These are phyloP conservation scores for Neophaeococcomyces aloes DNA, from an alignment of 2,329 filamentous ascomycete genomes.

Conservation along the genomic window DNA sequence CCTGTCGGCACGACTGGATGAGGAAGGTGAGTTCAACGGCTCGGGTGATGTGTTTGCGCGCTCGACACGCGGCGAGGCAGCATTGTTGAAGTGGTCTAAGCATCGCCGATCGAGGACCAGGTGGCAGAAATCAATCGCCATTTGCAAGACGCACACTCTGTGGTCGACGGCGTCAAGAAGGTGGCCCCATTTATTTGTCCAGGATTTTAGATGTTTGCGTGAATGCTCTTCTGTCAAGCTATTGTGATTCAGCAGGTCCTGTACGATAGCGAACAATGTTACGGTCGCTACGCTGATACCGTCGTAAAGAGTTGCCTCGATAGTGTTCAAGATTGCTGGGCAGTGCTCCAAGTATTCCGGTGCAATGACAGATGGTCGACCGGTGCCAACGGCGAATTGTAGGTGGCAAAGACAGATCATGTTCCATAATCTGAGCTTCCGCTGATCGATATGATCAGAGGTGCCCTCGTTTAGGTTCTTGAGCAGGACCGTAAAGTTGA, in stretches of 20 bases:
- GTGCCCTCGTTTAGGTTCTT: slow-evolving; percentile 7
- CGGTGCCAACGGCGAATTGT: slow-evolving; percentile 7
- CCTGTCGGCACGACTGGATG: slow-evolving; percentile 5
- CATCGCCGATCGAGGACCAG: slow-evolving; percentile 6
- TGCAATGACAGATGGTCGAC: slow-evolving; percentile 6
- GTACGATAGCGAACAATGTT: slow-evolving; percentile 6
- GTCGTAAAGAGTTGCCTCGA: slow-evolving; percentile 7
- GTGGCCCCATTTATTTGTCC: slow-evolving; percentile 8
- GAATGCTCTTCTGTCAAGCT: slow-evolving; percentile 6
- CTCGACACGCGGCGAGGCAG: not conserved
- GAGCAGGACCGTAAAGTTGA: slow-evolving; percentile 6
- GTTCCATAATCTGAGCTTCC: slow-evolving; percentile 6
- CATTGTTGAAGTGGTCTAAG: slow-evolving; percentile 5
- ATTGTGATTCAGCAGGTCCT: slow-evolving; percentile 7
- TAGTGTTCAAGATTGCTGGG: slow-evolving; percentile 7
- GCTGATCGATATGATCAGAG: slow-evolving; percentile 7
- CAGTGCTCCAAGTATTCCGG: slow-evolving; percentile 8
- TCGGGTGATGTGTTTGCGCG: slow-evolving; percentile 1
- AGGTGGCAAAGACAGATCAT: slow-evolving; percentile 8
- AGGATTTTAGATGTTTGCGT: slow-evolving; percentile 4
- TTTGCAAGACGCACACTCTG: slow-evolving; percentile 4
- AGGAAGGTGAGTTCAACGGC: slow-evolving; percentile 3
- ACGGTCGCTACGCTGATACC: slow-evolving; percentile 3
- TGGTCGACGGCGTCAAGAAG: slow-evolving; percentile 7
- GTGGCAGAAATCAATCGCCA: slow-evolving; percentile 8